Conservation (phyloP, 202 grass and related monocot species). For the Setaria viridis region DNA sequence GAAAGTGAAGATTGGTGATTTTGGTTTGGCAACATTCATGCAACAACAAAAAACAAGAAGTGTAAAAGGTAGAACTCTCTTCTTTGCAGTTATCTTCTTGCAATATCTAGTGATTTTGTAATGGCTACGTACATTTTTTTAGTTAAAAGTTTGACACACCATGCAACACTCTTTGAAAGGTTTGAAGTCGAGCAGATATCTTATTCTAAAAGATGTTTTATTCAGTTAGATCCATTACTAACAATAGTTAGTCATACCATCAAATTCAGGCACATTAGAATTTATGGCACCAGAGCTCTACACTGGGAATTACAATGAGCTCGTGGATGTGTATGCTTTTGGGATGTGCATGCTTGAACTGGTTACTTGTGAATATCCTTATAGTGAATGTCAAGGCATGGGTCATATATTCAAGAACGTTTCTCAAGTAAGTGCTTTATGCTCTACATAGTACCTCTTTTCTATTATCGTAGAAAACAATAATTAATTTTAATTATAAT, state of each 20-base stretch:
- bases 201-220: not conserved
- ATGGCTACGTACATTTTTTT: not conserved
- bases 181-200: no score
- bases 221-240: constrained; percentile 1
- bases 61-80: constrained; percentile 50
- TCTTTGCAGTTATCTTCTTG: not conserved
- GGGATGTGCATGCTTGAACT: constrained; percentile 83
- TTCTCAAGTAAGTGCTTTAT: constrained; percentile 49
- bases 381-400: constrained; percentile 62
- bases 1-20: constrained; percentile 72
- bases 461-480: not conserved
- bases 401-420: constrained; percentile 69
- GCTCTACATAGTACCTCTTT: not conserved
- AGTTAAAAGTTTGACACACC: not conserved
- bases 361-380: constrained; percentile 72
- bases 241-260: not conserved
- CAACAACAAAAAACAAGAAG: constrained; percentile 52
- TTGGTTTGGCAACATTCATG: constrained; percentile 65
- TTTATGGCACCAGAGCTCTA: constrained; percentile 77
- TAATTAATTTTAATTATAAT: not conserved
- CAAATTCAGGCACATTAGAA: constrained; percentile 65
- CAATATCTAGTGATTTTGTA: not conserved
- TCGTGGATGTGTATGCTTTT: constrained; percentile 79
- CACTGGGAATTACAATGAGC: constrained; percentile 59
- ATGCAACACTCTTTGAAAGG: not conserved